These are phyloP conservation scores for Pseudognaphalium luteoalbum DNA, from an alignment of 129 eudicot genomes.

Conservation along the genomic window DNA sequence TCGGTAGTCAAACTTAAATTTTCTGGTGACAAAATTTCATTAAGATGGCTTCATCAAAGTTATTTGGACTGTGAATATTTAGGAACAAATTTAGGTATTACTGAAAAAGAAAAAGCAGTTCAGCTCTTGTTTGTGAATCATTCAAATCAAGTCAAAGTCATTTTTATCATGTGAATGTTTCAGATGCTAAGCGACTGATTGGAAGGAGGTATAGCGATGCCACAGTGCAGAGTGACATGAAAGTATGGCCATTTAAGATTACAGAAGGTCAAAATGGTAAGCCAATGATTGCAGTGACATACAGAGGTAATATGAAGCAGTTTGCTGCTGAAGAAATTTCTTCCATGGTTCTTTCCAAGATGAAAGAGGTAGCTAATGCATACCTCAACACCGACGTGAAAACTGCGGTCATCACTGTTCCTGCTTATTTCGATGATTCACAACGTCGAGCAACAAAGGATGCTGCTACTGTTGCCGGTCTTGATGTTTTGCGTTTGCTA, in stretches of 20 bases:
- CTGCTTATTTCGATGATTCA: constrained; percentile 6
- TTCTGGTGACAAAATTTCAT: too few relatives aligned
- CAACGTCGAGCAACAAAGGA: neutral
- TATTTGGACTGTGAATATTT: too few relatives aligned
- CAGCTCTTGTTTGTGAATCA: too few relatives aligned
- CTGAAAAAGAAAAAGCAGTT: too few relatives aligned
- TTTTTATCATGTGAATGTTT: neutral
- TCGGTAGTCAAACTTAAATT: neutral
- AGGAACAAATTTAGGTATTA: too few relatives aligned
- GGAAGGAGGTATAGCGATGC: constrained; percentile 49
- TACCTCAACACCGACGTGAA: neutral
- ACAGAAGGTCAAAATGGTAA: constrained; percentile 44
- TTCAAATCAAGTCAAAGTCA: neutral
- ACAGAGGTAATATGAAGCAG: constrained; percentile 42
- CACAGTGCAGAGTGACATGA: constrained; percentile 52
- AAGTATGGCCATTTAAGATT: constrained; percentile 56
- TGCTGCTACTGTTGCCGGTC: constrained; percentile 3
- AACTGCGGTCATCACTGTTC: neutral
- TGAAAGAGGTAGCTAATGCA: constrained; percentile 1
- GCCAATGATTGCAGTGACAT: constrained; percentile 46
- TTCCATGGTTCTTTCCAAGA: constrained; percentile 43
- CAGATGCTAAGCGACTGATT: constrained; percentile 53
- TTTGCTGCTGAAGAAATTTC: constrained; percentile 56
- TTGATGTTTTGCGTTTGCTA: neutral
- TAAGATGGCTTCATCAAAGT: too few relatives aligned